Percentiles rank a stretch among this genome's conserved stretches.
These are phyloP conservation scores for Tricholomella constricta DNA, from an alignment of 768 basidiomycete species.

Conservation along the genomic window DNA sequence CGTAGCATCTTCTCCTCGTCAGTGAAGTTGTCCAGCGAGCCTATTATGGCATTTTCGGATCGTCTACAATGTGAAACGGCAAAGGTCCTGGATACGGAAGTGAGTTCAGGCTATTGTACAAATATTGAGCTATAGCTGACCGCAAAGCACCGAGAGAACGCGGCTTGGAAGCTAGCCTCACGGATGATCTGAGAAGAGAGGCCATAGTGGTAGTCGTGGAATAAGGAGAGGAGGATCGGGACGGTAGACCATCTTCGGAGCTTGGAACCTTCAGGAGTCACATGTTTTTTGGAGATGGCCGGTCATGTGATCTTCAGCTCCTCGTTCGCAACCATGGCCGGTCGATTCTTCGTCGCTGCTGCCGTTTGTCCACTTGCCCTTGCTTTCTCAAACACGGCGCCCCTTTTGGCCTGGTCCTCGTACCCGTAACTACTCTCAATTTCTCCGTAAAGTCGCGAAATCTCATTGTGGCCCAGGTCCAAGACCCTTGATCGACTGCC, in stretches of 20 bases:
- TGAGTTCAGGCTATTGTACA: background rate
- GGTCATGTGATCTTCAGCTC: constrained; percentile 2
- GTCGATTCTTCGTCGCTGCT: constrained; percentile 42
- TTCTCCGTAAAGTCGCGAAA: background rate
- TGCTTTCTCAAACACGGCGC: constrained; percentile 64
- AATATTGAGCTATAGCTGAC: constrained; percentile 1
- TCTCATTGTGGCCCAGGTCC: constrained; percentile 39
- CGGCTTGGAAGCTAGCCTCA: constrained; percentile 12
- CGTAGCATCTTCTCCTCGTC: constrained; percentile 95
- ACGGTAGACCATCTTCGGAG: background rate
- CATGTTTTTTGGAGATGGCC: constrained; percentile 10
- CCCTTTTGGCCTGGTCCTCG: constrained; percentile 74
- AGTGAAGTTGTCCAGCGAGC: constrained; percentile 81
- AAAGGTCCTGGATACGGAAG: constrained; percentile 31
- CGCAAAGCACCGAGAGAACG: constrained; percentile 4
- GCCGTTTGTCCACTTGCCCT: constrained; percentile 48
- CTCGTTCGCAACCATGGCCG: constrained; percentile 36
- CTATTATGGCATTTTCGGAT: constrained; percentile 33
- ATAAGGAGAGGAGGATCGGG: background rate
- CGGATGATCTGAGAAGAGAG: constrained; percentile 15
- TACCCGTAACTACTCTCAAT: constrained; percentile 44
- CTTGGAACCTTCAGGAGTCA: constrained; percentile 2
- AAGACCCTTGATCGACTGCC: constrained; percentile 46
- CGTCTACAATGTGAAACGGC: constrained; percentile 35
- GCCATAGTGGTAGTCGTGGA: constrained; percentile 12